phyloP scores from a whole-genome alignment of 106 monocot genomes.

The Apostasia ramifera region DNA sequence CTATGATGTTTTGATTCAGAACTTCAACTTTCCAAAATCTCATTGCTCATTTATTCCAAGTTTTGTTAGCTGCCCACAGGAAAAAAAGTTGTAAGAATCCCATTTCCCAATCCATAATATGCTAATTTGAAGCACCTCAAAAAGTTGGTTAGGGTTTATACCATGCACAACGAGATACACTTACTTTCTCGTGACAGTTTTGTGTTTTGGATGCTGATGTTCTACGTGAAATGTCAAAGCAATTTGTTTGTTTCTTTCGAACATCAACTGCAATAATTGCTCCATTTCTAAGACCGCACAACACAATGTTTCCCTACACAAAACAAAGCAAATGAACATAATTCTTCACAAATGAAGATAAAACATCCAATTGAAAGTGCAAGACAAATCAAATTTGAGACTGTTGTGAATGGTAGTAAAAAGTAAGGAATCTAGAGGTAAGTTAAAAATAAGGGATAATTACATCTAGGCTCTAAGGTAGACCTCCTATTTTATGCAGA shows the following conservation, averaged over 20 bases:
- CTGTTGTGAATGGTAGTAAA: too few species aligned
- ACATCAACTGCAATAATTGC: constrained; percentile 52
- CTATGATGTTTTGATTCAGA: too few species aligned
- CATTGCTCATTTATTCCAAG: too few species aligned
- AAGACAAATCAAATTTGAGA: too few species aligned
- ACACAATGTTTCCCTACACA: constrained; percentile 70
- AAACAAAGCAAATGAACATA: constrained; percentile 2
- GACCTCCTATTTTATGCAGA: too few species aligned
- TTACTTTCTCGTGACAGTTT: not conserved
- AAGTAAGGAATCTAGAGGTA: too few species aligned
- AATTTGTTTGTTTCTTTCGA: constrained; percentile 35
- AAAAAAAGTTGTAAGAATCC: too few species aligned
- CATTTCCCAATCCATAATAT: not conserved
- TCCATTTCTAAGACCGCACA: constrained; percentile 89
- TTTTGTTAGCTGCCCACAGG: too few species aligned
- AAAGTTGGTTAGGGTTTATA: constrained; percentile 1
- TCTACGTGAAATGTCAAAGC: constrained; percentile 15
- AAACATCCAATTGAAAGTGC: not conserved
- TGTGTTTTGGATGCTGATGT: constrained; percentile 9
- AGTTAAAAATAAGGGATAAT: too few species aligned
- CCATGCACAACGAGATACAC: not conserved
- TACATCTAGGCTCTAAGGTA: too few species aligned
- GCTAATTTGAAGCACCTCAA: constrained; percentile 16
- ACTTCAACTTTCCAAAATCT: too few species aligned
- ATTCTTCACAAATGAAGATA: too few species aligned